phyloP scores from a whole-genome alignment of 805 yeast genomes.

The Groenewaldozyma tartarivorans region DNA sequence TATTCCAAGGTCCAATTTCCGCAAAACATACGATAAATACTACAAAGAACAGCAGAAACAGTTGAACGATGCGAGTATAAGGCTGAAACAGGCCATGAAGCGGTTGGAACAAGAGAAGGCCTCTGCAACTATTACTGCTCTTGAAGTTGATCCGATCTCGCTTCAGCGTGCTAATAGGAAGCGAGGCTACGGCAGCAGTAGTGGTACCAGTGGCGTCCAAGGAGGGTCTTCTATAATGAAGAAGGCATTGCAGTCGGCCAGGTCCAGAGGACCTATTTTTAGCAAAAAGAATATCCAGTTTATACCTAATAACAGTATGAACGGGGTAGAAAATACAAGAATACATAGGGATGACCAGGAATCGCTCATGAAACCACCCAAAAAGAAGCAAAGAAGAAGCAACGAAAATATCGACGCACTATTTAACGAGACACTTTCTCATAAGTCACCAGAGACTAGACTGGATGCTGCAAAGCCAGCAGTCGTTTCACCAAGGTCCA shows the following conservation, averaged over 20 bases:
- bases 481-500: not conserved
- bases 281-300: constrained; percentile 15
- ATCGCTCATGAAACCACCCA: too few species aligned
- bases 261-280: constrained; percentile 16
- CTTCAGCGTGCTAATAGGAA: constrained; percentile 11
- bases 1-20: constrained; percentile 19
- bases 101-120: constrained; percentile 20
- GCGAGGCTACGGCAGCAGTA: not conserved
- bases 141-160: constrained; percentile 18
- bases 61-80: constrained; percentile 34
- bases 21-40: constrained; percentile 21
- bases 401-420: too few species aligned
- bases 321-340: not conserved
- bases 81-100: constrained; percentile 23
- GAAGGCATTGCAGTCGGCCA: constrained; percentile 11
- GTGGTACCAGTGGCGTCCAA: constrained; percentile 2
- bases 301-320: constrained; percentile 1
- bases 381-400: too few species aligned
- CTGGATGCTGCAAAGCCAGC: too few species aligned
- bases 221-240: constrained; percentile 17
- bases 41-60: constrained; percentile 37
- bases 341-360: too few species aligned
- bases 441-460: too few species aligned
- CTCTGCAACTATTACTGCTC: constrained; percentile 16
- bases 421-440: too few species aligned